phyloP scores from a whole-genome alignment of 495 filamentous ascomycete species.

The Glutinoglossum americanum region DNA sequence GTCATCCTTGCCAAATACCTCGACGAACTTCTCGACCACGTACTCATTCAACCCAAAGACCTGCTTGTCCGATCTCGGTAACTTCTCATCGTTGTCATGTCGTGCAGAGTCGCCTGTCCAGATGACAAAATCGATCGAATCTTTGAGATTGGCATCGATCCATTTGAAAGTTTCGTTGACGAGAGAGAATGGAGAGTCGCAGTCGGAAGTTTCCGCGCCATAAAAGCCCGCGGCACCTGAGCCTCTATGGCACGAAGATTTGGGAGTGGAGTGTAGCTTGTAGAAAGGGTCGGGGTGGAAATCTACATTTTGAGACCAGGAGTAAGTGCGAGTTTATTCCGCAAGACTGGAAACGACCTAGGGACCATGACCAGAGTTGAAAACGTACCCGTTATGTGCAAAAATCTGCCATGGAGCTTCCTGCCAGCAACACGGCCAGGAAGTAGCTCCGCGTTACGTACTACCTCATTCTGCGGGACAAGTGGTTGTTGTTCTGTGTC shows the following conservation, averaged over 20 bases:
- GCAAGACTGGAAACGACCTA: not conserved
- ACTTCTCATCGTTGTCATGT: conserved; percentile 77
- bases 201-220: conserved; percentile 69
- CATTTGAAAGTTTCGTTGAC: conserved; percentile 82
- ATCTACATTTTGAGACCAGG: conserved; percentile 31
- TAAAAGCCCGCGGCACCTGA: conserved; percentile 57
- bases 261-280: conserved; percentile 47
- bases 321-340: not conserved
- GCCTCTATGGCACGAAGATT: conserved; percentile 59
- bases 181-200: conserved; percentile 62
- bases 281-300: conserved; percentile 80
- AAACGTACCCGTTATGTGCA: conserved; percentile 76
- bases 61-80: conserved; percentile 52
- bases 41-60: conserved; percentile 53
- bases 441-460: not conserved
- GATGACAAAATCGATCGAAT: conserved; percentile 78
- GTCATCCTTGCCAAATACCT: conserved; percentile 40
- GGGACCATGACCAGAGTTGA: not conserved
- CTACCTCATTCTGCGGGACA: not conserved
- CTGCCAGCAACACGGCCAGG: not conserved
- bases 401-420: conserved; percentile 41
- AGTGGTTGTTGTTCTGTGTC: not conserved
- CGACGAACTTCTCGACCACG: conserved; percentile 52
- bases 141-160: conserved; percentile 67
- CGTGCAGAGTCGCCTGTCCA: conserved; percentile 96